phyloP scores from a whole-genome alignment of 164 flowering plant genomes.

The Warburgia ugandensis region DNA sequence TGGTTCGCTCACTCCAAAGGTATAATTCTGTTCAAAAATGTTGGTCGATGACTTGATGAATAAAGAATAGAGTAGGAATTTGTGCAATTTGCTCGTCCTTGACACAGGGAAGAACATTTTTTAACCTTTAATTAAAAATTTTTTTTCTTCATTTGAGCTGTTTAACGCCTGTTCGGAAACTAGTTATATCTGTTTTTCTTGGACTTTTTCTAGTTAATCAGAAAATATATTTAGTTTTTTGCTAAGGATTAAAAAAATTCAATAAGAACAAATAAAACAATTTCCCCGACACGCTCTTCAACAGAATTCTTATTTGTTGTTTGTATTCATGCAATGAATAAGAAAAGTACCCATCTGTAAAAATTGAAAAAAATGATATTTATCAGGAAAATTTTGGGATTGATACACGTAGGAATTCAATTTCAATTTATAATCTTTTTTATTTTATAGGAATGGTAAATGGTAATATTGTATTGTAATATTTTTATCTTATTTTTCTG shows the following conservation, averaged over 20 bases:
- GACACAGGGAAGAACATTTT: not conserved
- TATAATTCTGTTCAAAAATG: not conserved
- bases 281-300: no score
- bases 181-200: no score
- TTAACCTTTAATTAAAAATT: no score
- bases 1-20: slow-evolving; percentile 31
- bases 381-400: not conserved
- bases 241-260: no score
- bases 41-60: not conserved
- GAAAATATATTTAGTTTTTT: no score
- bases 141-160: not conserved
- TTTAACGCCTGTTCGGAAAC: not conserved
- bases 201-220: no score
- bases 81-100: not conserved
- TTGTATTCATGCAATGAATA: no score
- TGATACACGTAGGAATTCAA: not conserved
- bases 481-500: not conserved
- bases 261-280: no score
- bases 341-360: no score
- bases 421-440: not conserved
- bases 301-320: no score
- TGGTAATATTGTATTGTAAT: not conserved
- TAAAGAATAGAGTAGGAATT: not conserved
- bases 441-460: not conserved
- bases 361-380: no score